Base-by-base conservation (phyloP, 2,329 filamentous ascomycete species). In the Colletotrichum tropicale region DNA sequence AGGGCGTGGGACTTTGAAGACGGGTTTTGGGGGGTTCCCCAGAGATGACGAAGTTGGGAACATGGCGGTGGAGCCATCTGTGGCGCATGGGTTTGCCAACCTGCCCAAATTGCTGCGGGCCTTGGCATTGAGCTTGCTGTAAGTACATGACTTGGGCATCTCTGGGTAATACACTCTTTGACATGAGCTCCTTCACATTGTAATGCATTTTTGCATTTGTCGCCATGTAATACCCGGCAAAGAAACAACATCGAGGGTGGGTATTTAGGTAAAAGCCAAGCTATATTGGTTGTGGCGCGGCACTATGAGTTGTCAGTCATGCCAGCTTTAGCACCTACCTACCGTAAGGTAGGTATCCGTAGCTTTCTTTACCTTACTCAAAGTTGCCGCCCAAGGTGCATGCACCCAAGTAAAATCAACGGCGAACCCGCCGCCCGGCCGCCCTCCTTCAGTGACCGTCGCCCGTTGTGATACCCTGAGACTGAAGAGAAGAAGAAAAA, bases 1-100 rank as follows among this genome's bases (percentile, higher is more conserved):
- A 74, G 18, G 61, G 48, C 58, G 36, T 24, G n/a, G 56, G 32
- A 61, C 9, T 62, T 24, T 38, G 61, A 16, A 32, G 48, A n/a
- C 34, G 36, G 64, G 13, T 36, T 24, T 36, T 24, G 60, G 69
- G 66, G 24, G 48, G 34, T 74, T 74, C 71, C 71, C 67, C 71
- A 71, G 48, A 66, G 71, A 74, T 74, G 71, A 74, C 71, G 71
- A 71, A 66, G 71, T 38, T 66, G 67, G 28, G 24, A 34, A 48
- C 24, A 52, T 18, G 9, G 24, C 24, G 21, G 67, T 71, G 60
- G 48, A n/a, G 38, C 36, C 13, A 26, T 5, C 24, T 71, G 71
- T 65, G 56, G 38, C 56, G 71, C 56, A 73, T 70, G 64, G 62
- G 30, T 66, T 52, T 66, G 62, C 62, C 36, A 48, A 55, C 26